Percentiles rank a stretch among this genome's conserved stretches.
These are phyloP conservation scores for Limonium bicolor DNA, from an alignment of 148 eudicot species.

Conservation along the genomic window DNA sequence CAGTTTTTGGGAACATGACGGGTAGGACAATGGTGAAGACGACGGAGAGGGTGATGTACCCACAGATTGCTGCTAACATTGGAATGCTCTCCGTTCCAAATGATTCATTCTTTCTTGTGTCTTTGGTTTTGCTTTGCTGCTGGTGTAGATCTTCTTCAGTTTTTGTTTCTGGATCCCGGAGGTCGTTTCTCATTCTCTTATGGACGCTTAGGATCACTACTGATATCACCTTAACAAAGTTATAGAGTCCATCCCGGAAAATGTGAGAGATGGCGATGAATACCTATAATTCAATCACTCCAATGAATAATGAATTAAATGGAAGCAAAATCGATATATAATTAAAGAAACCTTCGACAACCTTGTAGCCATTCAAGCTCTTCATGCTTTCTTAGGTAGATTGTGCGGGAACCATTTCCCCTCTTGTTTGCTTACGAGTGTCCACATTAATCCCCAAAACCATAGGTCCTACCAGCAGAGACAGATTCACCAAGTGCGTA, in stretches of 20 bases:
- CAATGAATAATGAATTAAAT: too few relatives aligned
- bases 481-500: slow-evolving; percentile 58
- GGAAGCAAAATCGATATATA: too few relatives aligned
- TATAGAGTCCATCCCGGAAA: slow-evolving; percentile 52
- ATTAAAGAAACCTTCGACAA: too few relatives aligned
- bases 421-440: slow-evolving; percentile 28
- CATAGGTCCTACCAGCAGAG: slow-evolving; percentile 52
- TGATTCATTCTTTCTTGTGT: slow-evolving; percentile 24
- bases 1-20: slow-evolving; percentile 35
- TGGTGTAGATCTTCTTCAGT: too few relatives aligned
- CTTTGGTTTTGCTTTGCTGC: too few relatives aligned
- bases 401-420: slow-evolving; percentile 44
- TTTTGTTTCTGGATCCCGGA: too few relatives aligned
- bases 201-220: slow-evolving; percentile 18
- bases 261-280: slow-evolving; percentile 48
- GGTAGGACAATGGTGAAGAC: slow-evolving; percentile 39
- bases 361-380: slow-evolving; percentile 60
- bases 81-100: slow-evolving; percentile 47
- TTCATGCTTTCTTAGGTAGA: slow-evolving; percentile 44
- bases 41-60: slow-evolving; percentile 33
- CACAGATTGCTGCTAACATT: slow-evolving; percentile 35
- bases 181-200: slow-evolving; percentile 12
- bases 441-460: slow-evolving; percentile 73
- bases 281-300: slow-evolving; percentile 10
- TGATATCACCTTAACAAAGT: slow-evolving; percentile 26